Evolutionary conservation across 169 alveolate species (phyloP).

Genomic region (Cystoisospora suis): DNA sequence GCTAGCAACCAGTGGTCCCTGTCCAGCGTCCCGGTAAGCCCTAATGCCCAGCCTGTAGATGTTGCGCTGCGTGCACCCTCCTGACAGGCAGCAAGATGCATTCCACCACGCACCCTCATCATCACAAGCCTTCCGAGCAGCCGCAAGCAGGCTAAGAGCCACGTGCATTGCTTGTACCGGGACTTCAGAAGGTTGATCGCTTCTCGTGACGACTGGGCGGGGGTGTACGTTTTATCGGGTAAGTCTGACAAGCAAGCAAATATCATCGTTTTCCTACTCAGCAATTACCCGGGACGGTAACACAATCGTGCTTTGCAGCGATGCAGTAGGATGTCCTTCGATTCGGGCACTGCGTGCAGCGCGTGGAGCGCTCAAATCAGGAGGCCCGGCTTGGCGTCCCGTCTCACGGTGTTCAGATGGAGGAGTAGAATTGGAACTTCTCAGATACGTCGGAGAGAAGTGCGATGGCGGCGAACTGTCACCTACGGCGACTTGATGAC

Average conservation of each 20-base stretch:
- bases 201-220: constrained; percentile 38
- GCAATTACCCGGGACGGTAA: too few relatives aligned
- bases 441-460: constrained; percentile 21
- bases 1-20: too few relatives aligned
- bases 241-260: too few relatives aligned
- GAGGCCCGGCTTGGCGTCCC: constrained; percentile 17
- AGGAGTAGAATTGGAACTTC: constrained; percentile 37
- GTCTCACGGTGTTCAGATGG: constrained; percentile 33
- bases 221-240: constrained; percentile 9
- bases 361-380: background rate
- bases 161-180: background rate
- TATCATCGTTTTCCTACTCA: too few relatives aligned
- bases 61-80: too few relatives aligned
- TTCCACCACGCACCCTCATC: background rate
- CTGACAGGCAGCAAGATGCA: background rate
- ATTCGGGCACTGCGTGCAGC: background rate
- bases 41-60: too few relatives aligned
- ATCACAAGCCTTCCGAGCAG: constrained; percentile 13
- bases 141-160: background rate
- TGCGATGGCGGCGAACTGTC: too few relatives aligned
- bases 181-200: constrained; percentile 22
- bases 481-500: too few relatives aligned
- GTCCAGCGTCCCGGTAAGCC: too few relatives aligned
- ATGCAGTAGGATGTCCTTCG: too few relatives aligned
- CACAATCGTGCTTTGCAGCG: too few relatives aligned